Base-by-base conservation (phyloP, 2,329 filamentous ascomycete genomes). In the Botrytis hyacinthi region DNA sequence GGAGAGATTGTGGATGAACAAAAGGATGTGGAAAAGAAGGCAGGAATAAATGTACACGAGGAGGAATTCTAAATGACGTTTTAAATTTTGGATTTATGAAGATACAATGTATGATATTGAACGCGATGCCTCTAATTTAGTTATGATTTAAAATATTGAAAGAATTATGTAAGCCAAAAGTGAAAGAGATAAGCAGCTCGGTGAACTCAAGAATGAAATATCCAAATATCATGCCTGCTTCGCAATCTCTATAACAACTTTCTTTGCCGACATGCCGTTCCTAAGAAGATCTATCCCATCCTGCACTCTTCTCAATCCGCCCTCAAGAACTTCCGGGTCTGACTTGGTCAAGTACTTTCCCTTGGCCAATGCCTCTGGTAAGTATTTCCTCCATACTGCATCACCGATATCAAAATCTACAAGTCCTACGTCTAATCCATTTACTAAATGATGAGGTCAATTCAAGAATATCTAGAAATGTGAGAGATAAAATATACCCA, bases 261-360 rank as follows among this genome's bases (percentile, higher is more conserved):
- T 86, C 76, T 81, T 81, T 2, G 82, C 84, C 12, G 83, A 84
- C 2, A 85, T 82, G 3, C 84, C 83, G 66, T 81, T 80, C 59
- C 74, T 80, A 6, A 82, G 75, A 0, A 80, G 42, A 76, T 85
- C 81, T 44, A 86, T 73, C 0, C 80, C 85, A 10, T 80, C 81
- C 71, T 86, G 83, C 2, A 86, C 78, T 54, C 78, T 81, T 65
- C 83, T 83, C 29, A 86, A 74, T 16, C 85, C 85, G 6, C 82
- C 79, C 6, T 84, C 83, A 0, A 83, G 80, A 57, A 86, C 76
- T 37, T 80, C 61, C 1, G 84, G 81, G 57, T 82, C 78, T 1
- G 85, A 84, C 54, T 82, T 82, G 7, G 83, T 78, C 20, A 80
- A 78, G 71, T 82, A 84, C 4, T 77, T 78, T 2, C 82, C 82